phyloP scores from a whole-genome alignment of 805 yeast species.

The Metschnikowia proteae region DNA sequence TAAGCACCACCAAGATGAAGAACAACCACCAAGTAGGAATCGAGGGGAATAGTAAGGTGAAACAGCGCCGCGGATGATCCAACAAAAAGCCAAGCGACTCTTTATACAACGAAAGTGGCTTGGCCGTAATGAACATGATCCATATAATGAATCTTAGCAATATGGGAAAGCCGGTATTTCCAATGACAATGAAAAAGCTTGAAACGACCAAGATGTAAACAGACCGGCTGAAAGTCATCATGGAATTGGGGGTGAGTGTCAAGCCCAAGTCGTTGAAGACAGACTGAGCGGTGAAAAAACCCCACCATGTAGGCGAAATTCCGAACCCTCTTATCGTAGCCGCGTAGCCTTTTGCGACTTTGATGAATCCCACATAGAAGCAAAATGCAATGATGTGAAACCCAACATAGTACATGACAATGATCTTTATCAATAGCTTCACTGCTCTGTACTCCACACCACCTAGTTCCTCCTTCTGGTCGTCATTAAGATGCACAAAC shows the following conservation, averaged over 20 bases:
- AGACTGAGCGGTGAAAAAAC: slow-evolving; percentile 74
- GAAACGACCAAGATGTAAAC: slow-evolving; percentile 61
- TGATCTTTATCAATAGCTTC: slow-evolving; percentile 64
- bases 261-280: slow-evolving; percentile 83
- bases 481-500: slow-evolving; percentile 74
- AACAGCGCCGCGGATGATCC: slow-evolving; percentile 97
- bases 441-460: slow-evolving; percentile 95
- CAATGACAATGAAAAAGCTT: slow-evolving; percentile 75
- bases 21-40: slow-evolving; percentile 95
- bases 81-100: slow-evolving; percentile 83
- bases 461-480: slow-evolving; percentile 90
- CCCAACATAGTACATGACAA: slow-evolving; percentile 69
- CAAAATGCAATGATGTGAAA: slow-evolving; percentile 57
- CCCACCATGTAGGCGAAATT: slow-evolving; percentile 88
- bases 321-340: slow-evolving; percentile 50
- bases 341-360: slow-evolving; percentile 37
- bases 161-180: slow-evolving; percentile 94
- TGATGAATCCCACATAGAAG: slow-evolving; percentile 57
- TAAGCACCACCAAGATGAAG: slow-evolving; percentile 65
- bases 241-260: slow-evolving; percentile 77
- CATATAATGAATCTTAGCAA: slow-evolving; percentile 78
- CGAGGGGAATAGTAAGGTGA: slow-evolving; percentile 85
- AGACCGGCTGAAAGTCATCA: slow-evolving; percentile 61
- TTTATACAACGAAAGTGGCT: slow-evolving; percentile 55
- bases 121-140: slow-evolving; percentile 65